Evolutionary conservation across 805 yeast species (phyloP).

Genomic region (Candida golubevii): DNA sequence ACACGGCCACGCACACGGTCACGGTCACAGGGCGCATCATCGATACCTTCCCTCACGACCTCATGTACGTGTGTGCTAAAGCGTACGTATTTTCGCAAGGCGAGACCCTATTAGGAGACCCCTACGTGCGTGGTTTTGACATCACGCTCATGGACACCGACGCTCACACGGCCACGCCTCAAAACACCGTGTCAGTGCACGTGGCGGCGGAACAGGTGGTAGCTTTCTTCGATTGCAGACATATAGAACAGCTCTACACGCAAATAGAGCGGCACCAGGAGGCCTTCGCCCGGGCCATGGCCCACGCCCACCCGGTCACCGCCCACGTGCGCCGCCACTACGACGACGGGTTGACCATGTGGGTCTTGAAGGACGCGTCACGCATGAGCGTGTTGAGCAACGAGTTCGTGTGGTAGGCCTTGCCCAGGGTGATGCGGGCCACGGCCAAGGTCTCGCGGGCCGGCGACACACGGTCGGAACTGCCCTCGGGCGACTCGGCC

Average conservation of each 20-base stretch:
- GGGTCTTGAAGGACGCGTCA: slow-evolving; percentile 11
- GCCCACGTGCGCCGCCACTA: background rate
- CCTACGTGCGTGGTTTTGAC: slow-evolving; percentile 22
- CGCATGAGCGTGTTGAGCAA: slow-evolving; percentile 8
- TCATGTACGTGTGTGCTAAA: slow-evolving; percentile 27
- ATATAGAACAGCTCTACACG: slow-evolving; percentile 17
- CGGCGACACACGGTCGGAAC: background rate
- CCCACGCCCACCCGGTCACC: no score
- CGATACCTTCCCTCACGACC: slow-evolving; percentile 25
- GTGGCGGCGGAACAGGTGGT: slow-evolving; percentile 9
- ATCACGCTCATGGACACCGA: slow-evolving; percentile 19
- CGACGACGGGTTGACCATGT: slow-evolving; percentile 3
- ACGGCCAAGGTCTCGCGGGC: slow-evolving; percentile 1
- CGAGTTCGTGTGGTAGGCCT: slow-evolving; percentile 4
- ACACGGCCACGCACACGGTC: no score
- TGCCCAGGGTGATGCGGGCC: background rate
- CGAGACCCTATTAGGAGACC: slow-evolving; percentile 20
- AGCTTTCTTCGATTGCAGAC: slow-evolving; percentile 12
- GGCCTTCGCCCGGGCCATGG: slow-evolving; percentile 1
- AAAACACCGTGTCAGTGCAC: slow-evolving; percentile 7
- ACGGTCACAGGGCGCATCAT: slow-evolving; percentile 10
- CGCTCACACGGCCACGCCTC: background rate
- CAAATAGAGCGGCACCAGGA: slow-evolving; percentile 5
- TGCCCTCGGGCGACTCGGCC: background rate
- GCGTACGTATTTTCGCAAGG: slow-evolving; percentile 14